Percentiles rank a stretch among this genome's conserved stretches.
Evolutionary conservation across 2,329 filamentous ascomycete genomes (phyloP).

Genomic region (Fusarium sp.): DNA sequence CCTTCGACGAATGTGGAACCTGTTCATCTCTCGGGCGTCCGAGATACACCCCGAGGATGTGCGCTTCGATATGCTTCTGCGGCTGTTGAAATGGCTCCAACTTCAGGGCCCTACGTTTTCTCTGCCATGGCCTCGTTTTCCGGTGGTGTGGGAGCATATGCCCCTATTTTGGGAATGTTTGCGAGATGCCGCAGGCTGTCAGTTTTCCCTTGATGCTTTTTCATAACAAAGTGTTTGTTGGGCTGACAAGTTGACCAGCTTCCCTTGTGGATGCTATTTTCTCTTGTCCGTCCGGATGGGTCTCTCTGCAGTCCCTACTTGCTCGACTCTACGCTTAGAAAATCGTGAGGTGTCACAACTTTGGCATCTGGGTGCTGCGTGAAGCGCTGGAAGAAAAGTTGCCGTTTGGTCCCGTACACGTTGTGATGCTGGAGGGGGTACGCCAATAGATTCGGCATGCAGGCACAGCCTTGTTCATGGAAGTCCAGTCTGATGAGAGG

Average conservation of each 20-base stretch:
- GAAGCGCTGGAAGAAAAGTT: slow-evolving; percentile 44
- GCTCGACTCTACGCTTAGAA: slow-evolving; percentile 45
- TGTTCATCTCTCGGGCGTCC: slow-evolving; percentile 40
- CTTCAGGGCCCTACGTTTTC: no score
- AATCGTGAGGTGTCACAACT: slow-evolving; percentile 40
- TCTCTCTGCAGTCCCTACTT: slow-evolving; percentile 49
- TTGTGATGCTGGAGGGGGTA: slow-evolving; percentile 37
- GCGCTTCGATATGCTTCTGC: slow-evolving; percentile 40
- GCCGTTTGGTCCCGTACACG: slow-evolving; percentile 22
- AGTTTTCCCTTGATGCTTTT: slow-evolving; percentile 11
- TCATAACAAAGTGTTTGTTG: not conserved
- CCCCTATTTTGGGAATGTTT: slow-evolving; percentile 47
- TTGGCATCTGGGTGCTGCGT: slow-evolving; percentile 48
- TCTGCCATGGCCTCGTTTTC: slow-evolving; percentile 44
- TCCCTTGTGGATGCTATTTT: not conserved
- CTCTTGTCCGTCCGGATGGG: slow-evolving; percentile 40
- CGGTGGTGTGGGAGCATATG: slow-evolving; percentile 45
- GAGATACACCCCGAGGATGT: slow-evolving; percentile 43
- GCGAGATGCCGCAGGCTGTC: slow-evolving; percentile 48
- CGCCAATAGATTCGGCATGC: slow-evolving; percentile 49
- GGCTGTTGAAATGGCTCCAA: slow-evolving; percentile 21
- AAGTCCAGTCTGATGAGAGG: slow-evolving; percentile 18
- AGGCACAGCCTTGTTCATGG: slow-evolving; percentile 38
- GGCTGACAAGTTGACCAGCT: not conserved
- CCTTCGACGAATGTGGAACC: slow-evolving; percentile 47